These are phyloP conservation scores for Monilinia vaccinii-corymbosi DNA, from an alignment of 2,329 filamentous ascomycete genomes.

Conservation along the genomic window DNA sequence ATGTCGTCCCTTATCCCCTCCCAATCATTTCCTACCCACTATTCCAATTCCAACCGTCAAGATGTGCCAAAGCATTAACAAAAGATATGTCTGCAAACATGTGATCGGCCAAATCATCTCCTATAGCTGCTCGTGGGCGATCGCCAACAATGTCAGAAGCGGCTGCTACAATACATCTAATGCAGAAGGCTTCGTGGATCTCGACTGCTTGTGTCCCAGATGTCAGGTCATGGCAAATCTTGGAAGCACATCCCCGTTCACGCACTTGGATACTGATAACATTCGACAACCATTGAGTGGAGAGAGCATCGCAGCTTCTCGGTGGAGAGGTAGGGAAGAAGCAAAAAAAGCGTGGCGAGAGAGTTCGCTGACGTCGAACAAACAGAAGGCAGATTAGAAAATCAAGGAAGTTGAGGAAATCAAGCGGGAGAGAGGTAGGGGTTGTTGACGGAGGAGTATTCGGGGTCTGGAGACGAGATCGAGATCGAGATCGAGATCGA, in stretches of 20 bases:
- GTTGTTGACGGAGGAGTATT: background rate
- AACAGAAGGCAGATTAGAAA: too few relatives aligned
- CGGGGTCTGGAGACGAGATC: background rate
- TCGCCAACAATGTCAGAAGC: background rate
- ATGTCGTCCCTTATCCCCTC: background rate
- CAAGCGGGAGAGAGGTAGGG: background rate
- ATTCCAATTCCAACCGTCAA: background rate
- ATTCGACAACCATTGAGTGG: background rate
- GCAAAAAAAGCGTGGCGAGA: background rate
- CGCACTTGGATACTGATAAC: background rate
- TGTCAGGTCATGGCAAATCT: background rate
- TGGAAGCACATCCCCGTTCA: background rate
- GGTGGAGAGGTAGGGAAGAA: background rate
- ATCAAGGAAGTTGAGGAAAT: too few relatives aligned
- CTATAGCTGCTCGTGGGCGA: background rate
- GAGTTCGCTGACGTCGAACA: too few relatives aligned
- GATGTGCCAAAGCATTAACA: background rate
- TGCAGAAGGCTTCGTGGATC: background rate
- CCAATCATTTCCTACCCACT: background rate
- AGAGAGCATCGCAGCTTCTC: background rate
- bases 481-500: too few relatives aligned
- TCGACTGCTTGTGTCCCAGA: background rate
- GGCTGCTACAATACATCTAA: background rate
- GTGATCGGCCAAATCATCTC: background rate
- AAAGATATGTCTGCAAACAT: background rate